These are phyloP conservation scores for Suillus placidus DNA, from an alignment of 768 basidiomycete genomes.

Conservation along the genomic window DNA sequence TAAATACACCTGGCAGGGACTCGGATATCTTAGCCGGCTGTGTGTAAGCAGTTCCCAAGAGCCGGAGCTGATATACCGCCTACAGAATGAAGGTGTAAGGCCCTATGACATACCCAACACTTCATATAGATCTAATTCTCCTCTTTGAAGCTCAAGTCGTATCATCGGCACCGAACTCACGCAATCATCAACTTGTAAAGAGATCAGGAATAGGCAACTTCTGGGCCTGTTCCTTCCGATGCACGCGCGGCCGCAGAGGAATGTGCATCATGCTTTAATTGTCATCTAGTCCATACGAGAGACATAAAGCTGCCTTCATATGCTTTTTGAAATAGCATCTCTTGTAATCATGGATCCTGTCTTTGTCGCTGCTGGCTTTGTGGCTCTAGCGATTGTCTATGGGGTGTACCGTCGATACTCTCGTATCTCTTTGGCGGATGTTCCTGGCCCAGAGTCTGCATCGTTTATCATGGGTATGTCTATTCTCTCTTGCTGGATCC, in stretches of 20 bases:
- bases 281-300: slow-evolving; percentile 12
- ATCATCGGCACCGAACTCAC: neutral
- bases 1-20: neutral
- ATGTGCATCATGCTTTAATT: slow-evolving; percentile 2
- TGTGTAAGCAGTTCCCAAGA: neutral
- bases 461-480: slow-evolving; percentile 25
- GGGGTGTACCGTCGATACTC: slow-evolving; percentile 6
- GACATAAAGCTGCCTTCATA: slow-evolving; percentile 7
- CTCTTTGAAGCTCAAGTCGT: neutral
- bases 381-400: slow-evolving; percentile 14
- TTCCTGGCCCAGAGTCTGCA: slow-evolving; percentile 24
- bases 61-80: neutral
- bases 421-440: slow-evolving; percentile 16
- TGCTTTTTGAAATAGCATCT: neutral
- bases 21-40: neutral
- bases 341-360: slow-evolving; percentile 15
- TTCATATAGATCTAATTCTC: neutral
- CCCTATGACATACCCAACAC: neutral
- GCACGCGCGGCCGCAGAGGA: neutral
- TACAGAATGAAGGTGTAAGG: neutral
- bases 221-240: slow-evolving; percentile 10
- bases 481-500: neutral
- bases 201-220: neutral
- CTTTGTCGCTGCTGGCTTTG: slow-evolving; percentile 6
- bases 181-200: neutral